These are phyloP conservation scores for Sarocladium strictum DNA, from an alignment of 2,329 filamentous ascomycete genomes.

Conservation along the genomic window DNA sequence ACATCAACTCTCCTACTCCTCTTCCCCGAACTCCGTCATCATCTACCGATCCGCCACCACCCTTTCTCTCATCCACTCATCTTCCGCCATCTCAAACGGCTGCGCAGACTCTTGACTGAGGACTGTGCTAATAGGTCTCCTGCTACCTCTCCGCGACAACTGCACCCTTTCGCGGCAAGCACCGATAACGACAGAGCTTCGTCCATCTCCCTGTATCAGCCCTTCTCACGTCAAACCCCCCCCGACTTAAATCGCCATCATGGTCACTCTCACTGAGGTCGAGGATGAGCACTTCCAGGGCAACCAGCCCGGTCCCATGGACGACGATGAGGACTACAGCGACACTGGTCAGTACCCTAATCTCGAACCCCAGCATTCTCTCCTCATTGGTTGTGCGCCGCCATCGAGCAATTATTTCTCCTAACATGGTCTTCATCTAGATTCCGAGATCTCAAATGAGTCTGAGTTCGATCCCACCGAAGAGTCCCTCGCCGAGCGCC, in stretches of 20 bases:
- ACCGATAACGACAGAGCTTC: neutral
- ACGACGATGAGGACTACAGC: conserved; percentile 89
- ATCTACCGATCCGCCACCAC: neutral
- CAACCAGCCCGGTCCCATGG: conserved; percentile 62
- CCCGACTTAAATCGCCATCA: conserved; percentile 38
- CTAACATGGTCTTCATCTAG: conserved; percentile 32
- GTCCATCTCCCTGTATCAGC: neutral
- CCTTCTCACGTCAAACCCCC: neutral
- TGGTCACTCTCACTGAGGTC: conserved; percentile 97
- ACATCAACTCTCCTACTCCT: conserved; percentile 1
- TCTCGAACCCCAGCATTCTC: neutral
- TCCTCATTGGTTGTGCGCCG: neutral
- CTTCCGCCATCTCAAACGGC: neutral
- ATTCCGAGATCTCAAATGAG: conserved; percentile 80
- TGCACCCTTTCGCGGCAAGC: neutral
- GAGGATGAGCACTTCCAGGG: conserved; percentile 90
- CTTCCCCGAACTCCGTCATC: conserved; percentile 2
- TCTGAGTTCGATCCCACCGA: conserved; percentile 58
- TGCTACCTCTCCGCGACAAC: neutral
- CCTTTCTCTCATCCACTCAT: neutral
- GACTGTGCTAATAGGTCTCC: neutral
- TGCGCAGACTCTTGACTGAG: conserved; percentile 4
- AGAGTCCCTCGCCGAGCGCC: conserved; percentile 60
- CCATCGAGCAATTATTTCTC: neutral
- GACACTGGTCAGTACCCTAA: conserved; percentile 67